Base-by-base conservation (phyloP, 2,329 filamentous ascomycete species). In the Trichophyton benhamiae region DNA sequence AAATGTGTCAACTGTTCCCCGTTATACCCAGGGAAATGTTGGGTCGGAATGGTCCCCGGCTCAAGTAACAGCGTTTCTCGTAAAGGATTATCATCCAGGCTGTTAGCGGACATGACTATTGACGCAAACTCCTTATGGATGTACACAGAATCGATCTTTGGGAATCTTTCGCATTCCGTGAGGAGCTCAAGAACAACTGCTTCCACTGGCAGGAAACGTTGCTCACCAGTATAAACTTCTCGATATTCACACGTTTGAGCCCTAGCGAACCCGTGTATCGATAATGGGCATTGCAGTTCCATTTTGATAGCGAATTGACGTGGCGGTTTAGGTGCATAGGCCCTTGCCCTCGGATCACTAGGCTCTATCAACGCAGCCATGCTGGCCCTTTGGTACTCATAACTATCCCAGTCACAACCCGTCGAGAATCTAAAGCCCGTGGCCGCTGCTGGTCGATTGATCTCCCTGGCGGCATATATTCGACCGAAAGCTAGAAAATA, bases 91-190 rank as follows among this genome's bases (percentile, higher is more conserved):
- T 65, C 42, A 36, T 70, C 67, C 20, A 69, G 57, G 15, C 52
- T 46, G 38, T 63, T 66, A n/a, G 68, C 63, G 4, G 64, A 64
- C 70, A 72, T 72, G n/a, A 70, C 64, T n/a, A 69, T 69, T 1
- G 67, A 62, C 36, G 65, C 62, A 48, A 63, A 66, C 3, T 63
- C 42, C 6, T 64, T 61, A 59, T 72, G 66, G 7, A 67, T 61
- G 55, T 72, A 72, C 15, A 72, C 67, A 0, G 69, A 70, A 60
- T 71, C 63, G 22, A 72, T 48, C 0, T 15, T 65, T 1, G 70
- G 69, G 46, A 72, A 72, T 13, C 68, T 66, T 15, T 67, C 59
- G 61, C 66, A 67, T n/a, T 62, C 33, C 17, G 64, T 60, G 13
- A 68, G 59, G 7, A 71, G 65, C 13, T 69, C 62, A 49, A 72